These are phyloP conservation scores for Solanum hybrid DNA, from an alignment of 305 asterid species.

Conservation along the genomic window DNA sequence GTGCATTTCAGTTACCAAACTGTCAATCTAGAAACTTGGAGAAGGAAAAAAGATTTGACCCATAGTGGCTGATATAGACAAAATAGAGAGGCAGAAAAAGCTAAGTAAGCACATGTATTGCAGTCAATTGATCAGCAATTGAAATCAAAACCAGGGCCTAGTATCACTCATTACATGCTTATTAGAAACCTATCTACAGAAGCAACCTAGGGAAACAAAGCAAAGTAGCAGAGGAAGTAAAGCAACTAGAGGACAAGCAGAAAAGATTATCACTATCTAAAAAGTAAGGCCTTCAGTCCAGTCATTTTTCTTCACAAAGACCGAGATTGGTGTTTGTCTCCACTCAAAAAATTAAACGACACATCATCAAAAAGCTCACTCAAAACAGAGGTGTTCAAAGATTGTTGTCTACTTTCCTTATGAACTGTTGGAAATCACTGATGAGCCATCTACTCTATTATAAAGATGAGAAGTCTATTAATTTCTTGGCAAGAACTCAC, in stretches of 20 bases:
- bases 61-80: background rate
- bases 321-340: background rate
- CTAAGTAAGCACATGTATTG: background rate
- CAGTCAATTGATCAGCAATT: background rate
- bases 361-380: background rate
- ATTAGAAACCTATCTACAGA: background rate
- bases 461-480: background rate
- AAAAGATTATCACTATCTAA: background rate
- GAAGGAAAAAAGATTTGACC: background rate
- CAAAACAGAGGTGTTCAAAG: background rate
- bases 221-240: background rate
- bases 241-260: background rate
- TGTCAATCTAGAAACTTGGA: background rate
- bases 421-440: background rate
- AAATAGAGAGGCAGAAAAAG: background rate
- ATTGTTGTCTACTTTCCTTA: background rate
- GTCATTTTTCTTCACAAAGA: background rate
- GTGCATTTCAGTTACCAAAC: slow-evolving; percentile 7
- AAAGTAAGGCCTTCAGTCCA: background rate
- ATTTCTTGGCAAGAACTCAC: background rate
- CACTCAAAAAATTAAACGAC: background rate
- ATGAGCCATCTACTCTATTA: background rate
- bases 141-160: background rate
- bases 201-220: background rate
- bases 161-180: background rate